Evolutionary conservation across 83 land plant genomes (phyloP).

Genomic region (Picea abies): DNA sequence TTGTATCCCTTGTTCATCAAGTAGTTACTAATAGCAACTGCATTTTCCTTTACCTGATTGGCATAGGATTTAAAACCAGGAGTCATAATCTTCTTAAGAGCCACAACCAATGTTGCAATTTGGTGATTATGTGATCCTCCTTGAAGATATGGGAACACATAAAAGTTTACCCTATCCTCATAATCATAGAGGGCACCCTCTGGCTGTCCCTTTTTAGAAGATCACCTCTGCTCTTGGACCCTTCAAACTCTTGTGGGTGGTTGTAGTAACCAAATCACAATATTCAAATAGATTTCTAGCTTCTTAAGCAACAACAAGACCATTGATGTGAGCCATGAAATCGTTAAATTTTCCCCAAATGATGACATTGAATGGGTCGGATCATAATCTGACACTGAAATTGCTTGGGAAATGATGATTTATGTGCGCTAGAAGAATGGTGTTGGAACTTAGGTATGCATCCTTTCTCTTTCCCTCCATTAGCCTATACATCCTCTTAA

Average conservation of each 20-base stretch:
- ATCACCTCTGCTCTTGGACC: constrained; percentile 85
- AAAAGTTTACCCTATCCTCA: constrained; percentile 73
- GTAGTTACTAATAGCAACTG: constrained; percentile 67
- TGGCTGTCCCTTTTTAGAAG: constrained; percentile 81
- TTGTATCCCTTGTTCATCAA: constrained; percentile 88
- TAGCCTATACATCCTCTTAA: too few relatives aligned
- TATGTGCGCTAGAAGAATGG: too few relatives aligned
- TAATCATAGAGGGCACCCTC: constrained; percentile 65
- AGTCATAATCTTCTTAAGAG: constrained; percentile 66
- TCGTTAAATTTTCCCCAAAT: too few relatives aligned
- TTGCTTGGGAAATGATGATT: too few relatives aligned
- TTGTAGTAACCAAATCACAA: constrained; percentile 81
- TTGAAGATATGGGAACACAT: constrained; percentile 81
- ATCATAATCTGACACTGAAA: too few relatives aligned
- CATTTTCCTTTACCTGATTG: constrained; percentile 84
- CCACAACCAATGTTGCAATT: constrained; percentile 84
- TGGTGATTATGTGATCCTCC: too few relatives aligned
- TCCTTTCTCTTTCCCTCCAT: too few relatives aligned
- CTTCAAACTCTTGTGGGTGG: constrained; percentile 77
- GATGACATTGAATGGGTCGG: too few relatives aligned
- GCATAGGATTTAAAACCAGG: constrained; percentile 81
- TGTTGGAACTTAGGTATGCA: too few relatives aligned
- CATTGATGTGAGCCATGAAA: too few relatives aligned
- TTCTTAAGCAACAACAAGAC: constrained; percentile 18
- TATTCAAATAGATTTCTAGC: constrained; percentile 68